These are phyloP conservation scores for Colletotrichum cordylinicola DNA, from an alignment of 2,329 filamentous ascomycete genomes.

Conservation along the genomic window DNA sequence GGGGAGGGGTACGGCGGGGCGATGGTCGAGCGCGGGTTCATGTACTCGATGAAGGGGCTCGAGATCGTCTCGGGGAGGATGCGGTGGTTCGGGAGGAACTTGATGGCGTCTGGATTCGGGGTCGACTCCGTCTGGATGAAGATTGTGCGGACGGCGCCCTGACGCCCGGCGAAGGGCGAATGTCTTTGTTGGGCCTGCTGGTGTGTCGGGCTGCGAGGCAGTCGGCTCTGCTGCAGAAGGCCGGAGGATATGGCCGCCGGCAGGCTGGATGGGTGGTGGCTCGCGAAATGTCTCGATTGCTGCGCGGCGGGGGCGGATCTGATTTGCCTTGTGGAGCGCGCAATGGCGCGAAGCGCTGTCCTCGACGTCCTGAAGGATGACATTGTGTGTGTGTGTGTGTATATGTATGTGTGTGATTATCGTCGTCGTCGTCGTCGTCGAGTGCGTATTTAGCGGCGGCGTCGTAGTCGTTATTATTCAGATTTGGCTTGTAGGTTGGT, in stretches of 20 bases:
- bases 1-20: conserved; percentile 89
- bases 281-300: conserved; percentile 14
- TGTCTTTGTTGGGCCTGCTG: neutral
- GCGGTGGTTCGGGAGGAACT: conserved; percentile 91
- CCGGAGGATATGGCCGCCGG: conserved; percentile 14
- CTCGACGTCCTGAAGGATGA: conserved; percentile 17
- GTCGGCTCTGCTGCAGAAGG: conserved; percentile 7
- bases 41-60: conserved; percentile 88
- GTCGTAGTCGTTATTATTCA: neutral
- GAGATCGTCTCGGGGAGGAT: conserved; percentile 78
- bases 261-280: conserved; percentile 16
- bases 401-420: neutral
- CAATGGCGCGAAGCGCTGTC: conserved; percentile 16
- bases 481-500: neutral
- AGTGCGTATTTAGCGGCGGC: neutral
- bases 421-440: neutral
- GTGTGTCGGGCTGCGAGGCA: neutral
- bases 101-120: conserved; percentile 93
- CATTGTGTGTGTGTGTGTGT: neutral
- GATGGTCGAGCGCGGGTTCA: conserved; percentile 86
- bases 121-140: conserved; percentile 98
- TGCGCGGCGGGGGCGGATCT: neutral
- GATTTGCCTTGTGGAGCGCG: conserved; percentile 8
- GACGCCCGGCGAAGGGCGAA: conserved; percentile 27
- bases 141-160: conserved; percentile 70